These are phyloP conservation scores for Musa beccarii DNA, from an alignment of 176 grass and related monocot genomes.

Conservation along the genomic window DNA sequence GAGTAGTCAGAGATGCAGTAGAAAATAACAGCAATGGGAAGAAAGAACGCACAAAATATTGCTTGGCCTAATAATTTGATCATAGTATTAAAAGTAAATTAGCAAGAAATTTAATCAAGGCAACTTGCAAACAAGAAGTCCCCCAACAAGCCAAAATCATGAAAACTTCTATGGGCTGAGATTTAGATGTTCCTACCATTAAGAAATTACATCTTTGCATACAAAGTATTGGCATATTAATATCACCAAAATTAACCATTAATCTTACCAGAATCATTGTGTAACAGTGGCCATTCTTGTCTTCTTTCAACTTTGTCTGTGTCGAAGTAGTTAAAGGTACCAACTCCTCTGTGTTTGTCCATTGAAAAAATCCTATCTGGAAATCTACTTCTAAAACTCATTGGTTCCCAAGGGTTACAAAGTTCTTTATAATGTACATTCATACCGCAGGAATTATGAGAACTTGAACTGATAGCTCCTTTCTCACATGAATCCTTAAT, in stretches of 20 bases:
- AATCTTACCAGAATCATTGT: slow-evolving; percentile 3
- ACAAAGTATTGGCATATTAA: neutral
- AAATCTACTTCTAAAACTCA: slow-evolving; percentile 2
- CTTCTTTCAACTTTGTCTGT: neutral
- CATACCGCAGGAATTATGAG: slow-evolving; percentile 4
- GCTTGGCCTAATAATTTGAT: too few relatives aligned
- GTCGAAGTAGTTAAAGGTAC: neutral
- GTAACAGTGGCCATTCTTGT: neutral
- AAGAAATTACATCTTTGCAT: neutral
- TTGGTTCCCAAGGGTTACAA: slow-evolving; percentile 16
- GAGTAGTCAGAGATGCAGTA: neutral
- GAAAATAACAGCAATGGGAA: neutral
- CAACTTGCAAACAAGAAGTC: neutral
- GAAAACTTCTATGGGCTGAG: neutral
- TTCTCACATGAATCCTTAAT: slow-evolving; percentile 24
- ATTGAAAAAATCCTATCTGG: neutral
- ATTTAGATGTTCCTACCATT: too few relatives aligned
- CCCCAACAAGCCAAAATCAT: neutral
- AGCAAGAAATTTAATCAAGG: too few relatives aligned
- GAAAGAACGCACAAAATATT: too few relatives aligned
- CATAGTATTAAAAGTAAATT: too few relatives aligned
- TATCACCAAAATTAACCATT: neutral
- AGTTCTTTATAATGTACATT: slow-evolving; percentile 21
- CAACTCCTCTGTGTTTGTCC: neutral
- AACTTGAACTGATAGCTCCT: slow-evolving; percentile 25